Evolutionary conservation across 75 land plant species (phyloP), one percentile per base, ranked within the genome.

Genomic region (Isoetes taiwanensis): DNA sequence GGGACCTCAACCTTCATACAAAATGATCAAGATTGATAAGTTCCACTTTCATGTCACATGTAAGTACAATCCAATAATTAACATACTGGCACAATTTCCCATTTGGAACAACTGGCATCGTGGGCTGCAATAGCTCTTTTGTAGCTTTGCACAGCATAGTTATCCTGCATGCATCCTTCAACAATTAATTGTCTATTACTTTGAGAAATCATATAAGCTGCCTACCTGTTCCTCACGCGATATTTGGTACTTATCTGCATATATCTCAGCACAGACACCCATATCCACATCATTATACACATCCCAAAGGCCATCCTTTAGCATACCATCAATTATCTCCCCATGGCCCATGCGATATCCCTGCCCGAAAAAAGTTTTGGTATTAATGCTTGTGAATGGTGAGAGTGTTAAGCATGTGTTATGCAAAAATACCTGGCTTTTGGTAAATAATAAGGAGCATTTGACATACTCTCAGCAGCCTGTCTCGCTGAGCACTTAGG

Each of bases 231-330:
- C 89, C 50, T 81, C 86, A 60, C 98, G 69, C 30, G 83, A 53
- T 11, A 93, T 64, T 6, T 5, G 28, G 64, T 88, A 69, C 2
- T 73, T 41, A 17, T 84, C 90, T 29, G 98, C 86, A 81, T 95
- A 93, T 34, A 81, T 27, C 57, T 93, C 98, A 33, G 73, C 95
- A 77, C 89, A 87, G 32, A 73, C 72, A 24, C 97, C 97, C 97
- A 91, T 91, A 1, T 74, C 83, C 71, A 42, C 57, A 68, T 93
- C 90, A 72, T 88, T 93, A 52, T 84, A 93, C 9, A 84, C 96
- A 74, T 93, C 98, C 98, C 98, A 93, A 3, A 93, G 66, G 9
- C 98, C 98, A 70, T 93, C 98, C 74, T 93, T 93, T 28, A 84
- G 37, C 96, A 93, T 87, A 12, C 90, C 98, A 75, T 93, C 98